Evolutionary conservation across 371 early-diverging fungal species (phyloP), one percentile per base, ranked within the genome.

Genomic region (Mortierella sp.): DNA sequence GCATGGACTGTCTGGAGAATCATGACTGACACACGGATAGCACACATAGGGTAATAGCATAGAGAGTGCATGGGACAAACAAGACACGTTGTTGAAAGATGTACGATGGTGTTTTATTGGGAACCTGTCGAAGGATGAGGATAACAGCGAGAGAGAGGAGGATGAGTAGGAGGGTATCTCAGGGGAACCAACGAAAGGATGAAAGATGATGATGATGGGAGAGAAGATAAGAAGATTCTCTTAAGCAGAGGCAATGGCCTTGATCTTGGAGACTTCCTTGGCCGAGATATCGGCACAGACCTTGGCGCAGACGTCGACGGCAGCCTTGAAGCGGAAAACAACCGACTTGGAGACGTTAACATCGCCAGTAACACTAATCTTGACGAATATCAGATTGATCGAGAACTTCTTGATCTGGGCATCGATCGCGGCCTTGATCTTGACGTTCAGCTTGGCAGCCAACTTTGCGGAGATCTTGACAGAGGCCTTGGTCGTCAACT

Each of bases 401-500:
- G 67, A 48, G 73, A 83, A 73, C 70, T 78, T 78, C 78, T 77
- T 82, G 78, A 82, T 44, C 75, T 77, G 73, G 50, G 72, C 39
- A n/a, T 82, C 78, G 53, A 82, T 34, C 31, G 72, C 72, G 44
- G 76, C 67, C 83, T 83, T 72, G 76, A 83, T 44, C 69, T 75
- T 64, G 64, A 79, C 65, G 45, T 39, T 29, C 39, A 83, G 31
- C 52, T 75, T 83, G 70, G 83, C 79, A 44, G 65, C 55, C 48
- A 81, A 61, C 64, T 73, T 64, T 63, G 64, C 73, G 34, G 67
- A 19, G 61, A 81, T 81, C 64, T 77, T 70, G 43, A 68, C 74
- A 34, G 83, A 66, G 14, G 79, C 79, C 83, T 83, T 83, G 76
- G 52, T 63, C 50, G 78, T 75, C 58, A 83, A 52, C 74, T 78